Base-by-base conservation (phyloP, 2,329 filamentous ascomycete species). In the Epichloe sylvatica region DNA sequence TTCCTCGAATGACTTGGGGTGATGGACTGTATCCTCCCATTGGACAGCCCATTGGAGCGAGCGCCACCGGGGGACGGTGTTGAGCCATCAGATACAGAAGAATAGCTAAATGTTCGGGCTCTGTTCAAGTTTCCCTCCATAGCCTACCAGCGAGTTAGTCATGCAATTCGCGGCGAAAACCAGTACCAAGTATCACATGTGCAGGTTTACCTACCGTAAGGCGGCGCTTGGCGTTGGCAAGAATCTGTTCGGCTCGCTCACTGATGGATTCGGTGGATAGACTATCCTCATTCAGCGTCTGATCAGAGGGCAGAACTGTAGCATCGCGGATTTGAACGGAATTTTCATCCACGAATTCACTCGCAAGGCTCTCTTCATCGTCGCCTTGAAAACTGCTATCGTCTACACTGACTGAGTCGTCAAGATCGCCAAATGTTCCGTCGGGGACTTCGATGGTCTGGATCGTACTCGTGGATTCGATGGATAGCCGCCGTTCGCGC, bases 111-210 rank as follows among this genome's bases (percentile, higher is more conserved):
- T 9, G 83, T 80, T 58, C 87, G 79, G 33, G 88, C 90, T 53
- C 87, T 83, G 51, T 77, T 83, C 19, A 96, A 72, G 58, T 96
- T 96, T 37, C 84, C 88, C 67, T 96, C 91, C 89, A 96, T 95
- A 34, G 86, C 85, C 88, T 94, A 63, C 21, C 46, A 49, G 37
- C 33, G 36, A 19, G 13, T 52, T 45, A 50, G 52, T 6, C 15
- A 38, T 19, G 5, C 30, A 33, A 25, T 17, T 15, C 36, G 2
- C 21, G 11, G 13, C 12, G n/a, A 21, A 13, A 9, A 11, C 17
- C 37, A 35, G 36, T 17, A n/a, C 30, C 3, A 30, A 30, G 30
- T 9, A 11, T 30, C 30, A 30, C 30, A 11, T 30, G 30, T 40
- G 34, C 13, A 7, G 36, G 30, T 21, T 11, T 37, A 68, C 86